Conservation (phyloP, 1,284 basidiomycete genomes). For the Heliocybe sulcata region DNA sequence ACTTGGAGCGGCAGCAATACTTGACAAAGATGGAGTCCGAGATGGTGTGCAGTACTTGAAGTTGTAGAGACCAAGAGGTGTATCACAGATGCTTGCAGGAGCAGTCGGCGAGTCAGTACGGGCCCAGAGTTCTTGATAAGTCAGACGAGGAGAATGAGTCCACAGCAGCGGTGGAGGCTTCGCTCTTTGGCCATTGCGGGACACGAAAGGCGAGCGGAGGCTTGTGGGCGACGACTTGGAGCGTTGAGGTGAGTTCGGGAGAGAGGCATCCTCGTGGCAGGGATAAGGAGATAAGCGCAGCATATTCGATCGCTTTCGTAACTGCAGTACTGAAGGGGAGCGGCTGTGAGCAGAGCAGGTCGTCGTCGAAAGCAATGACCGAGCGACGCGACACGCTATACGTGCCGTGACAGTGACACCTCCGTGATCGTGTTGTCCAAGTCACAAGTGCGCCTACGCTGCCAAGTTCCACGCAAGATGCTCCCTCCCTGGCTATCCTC, state of each 20-base stretch:
- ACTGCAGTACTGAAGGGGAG: too few species aligned
- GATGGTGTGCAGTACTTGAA: background rate
- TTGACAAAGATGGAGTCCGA: background rate
- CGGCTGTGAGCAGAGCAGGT: too few species aligned
- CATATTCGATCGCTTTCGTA: too few species aligned
- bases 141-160: background rate
- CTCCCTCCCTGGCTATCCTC: slow-evolving; percentile 8
- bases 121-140: background rate
- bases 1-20: background rate
- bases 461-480: background rate
- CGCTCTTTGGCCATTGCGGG: too few species aligned
- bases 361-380: background rate
- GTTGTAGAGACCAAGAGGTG: background rate
- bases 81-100: background rate
- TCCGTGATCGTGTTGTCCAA: background rate
- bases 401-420: background rate
- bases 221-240: background rate
- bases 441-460: background rate
- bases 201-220: background rate
- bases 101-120: background rate
- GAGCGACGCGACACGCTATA: too few species aligned
- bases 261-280: too few species aligned
- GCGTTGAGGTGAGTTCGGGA: too few species aligned
- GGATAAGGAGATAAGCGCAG: too few species aligned
- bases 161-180: background rate